phyloP scores from a whole-genome alignment of 441 rosid genomes.

The Aleurites moluccanus region DNA sequence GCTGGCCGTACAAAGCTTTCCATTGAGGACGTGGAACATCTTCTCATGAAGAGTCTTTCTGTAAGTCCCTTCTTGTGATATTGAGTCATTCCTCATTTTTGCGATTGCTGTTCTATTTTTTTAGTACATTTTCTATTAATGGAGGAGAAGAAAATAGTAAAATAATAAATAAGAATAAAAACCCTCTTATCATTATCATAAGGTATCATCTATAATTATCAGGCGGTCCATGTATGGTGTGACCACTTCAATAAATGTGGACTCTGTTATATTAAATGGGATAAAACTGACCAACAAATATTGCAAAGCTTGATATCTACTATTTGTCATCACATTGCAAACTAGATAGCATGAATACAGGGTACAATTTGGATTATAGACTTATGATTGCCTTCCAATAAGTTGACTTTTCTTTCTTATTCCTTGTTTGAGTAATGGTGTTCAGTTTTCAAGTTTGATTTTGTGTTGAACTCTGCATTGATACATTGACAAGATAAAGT shows the following conservation, averaged over 20 bases:
- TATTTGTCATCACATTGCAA: neutral
- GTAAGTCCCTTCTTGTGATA: constrained; percentile 45
- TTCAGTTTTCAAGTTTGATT: neutral
- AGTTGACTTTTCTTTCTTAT: neutral
- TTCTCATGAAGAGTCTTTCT: constrained; percentile 91
- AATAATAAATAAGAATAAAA: neutral
- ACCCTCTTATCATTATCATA: neutral
- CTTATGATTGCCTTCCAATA: neutral
- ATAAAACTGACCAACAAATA: neutral
- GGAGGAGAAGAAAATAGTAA: too few species aligned
- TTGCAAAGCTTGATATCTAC: neutral
- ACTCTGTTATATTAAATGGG: neutral
- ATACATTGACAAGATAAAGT: neutral
- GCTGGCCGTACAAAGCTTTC: constrained; percentile 83
- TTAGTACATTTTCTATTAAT: neutral
- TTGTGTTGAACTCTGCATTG: neutral
- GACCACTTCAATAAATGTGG: neutral
- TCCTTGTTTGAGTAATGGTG: neutral
- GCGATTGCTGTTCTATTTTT: neutral
- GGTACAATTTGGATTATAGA: neutral
- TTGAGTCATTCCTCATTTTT: neutral
- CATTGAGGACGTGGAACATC: constrained; percentile 91
- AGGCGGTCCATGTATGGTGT: neutral
- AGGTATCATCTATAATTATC: neutral
- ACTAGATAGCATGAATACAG: neutral